These are phyloP conservation scores for Calonectria honghensis DNA, from an alignment of 2,329 filamentous ascomycete genomes.

Conservation along the genomic window DNA sequence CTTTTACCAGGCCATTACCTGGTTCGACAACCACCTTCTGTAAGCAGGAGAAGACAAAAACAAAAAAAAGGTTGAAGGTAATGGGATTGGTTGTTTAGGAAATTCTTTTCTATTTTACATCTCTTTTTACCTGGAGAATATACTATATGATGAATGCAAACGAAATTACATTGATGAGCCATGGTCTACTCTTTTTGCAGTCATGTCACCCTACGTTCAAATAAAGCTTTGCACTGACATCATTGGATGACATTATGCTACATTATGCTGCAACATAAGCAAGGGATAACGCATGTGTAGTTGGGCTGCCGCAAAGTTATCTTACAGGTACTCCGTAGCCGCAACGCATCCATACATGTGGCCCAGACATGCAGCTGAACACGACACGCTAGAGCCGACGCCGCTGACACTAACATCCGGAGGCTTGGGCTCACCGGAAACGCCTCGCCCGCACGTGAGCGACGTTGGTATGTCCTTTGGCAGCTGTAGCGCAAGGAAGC, in stretches of 20 bases:
- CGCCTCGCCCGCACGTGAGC: neutral
- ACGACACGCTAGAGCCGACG: neutral
- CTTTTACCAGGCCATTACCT: slow-evolving; percentile 83
- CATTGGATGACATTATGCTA: neutral
- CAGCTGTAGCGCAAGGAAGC: neutral
- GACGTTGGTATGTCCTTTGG: neutral
- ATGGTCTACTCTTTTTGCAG: neutral
- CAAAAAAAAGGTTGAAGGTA: neutral
- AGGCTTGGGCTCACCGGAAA: neutral
- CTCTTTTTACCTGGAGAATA: neutral
- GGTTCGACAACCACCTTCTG: slow-evolving; percentile 77
- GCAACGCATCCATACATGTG: neutral
- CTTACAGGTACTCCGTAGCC: neutral
- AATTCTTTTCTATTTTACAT: neutral
- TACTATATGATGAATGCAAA: slow-evolving; percentile 9
- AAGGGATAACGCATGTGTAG: neutral
- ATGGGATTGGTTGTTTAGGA: neutral
- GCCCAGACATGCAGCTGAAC: neutral
- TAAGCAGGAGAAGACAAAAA: slow-evolving; percentile 11
- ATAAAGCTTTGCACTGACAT: neutral
- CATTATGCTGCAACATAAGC: neutral
- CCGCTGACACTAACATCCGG: neutral
- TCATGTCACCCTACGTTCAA: neutral
- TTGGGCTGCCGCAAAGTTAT: neutral
- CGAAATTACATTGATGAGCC: neutral